Conservation (phyloP, 495 filamentous ascomycete genomes). For the Trichoderma erinaceum region DNA sequence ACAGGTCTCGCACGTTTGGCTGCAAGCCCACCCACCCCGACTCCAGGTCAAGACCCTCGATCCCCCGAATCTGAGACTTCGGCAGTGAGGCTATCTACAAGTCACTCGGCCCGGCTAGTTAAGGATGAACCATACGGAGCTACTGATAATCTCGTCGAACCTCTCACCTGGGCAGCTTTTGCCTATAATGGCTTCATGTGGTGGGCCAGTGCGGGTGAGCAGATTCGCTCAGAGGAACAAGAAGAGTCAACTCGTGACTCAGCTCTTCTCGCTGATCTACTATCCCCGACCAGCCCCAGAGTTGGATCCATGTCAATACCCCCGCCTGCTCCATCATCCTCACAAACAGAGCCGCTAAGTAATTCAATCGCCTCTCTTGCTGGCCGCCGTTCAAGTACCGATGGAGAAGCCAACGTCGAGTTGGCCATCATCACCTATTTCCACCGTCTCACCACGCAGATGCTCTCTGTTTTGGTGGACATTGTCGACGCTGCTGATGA, state of each 20-base stretch:
- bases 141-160: slow-evolving; percentile 58
- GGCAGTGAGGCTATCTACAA: slow-evolving; percentile 21
- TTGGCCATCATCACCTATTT: slow-evolving; percentile 87
- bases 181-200: slow-evolving; percentile 93
- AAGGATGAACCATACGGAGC: slow-evolving; percentile 35
- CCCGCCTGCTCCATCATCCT: slow-evolving; percentile 27
- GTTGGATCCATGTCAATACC: slow-evolving; percentile 23
- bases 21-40: slow-evolving; percentile 19
- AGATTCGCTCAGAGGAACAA: slow-evolving; percentile 49
- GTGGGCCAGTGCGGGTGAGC: slow-evolving; percentile 96
- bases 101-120: slow-evolving; percentile 24
- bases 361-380: slow-evolving; percentile 37
- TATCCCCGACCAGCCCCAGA: slow-evolving; percentile 21
- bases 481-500: slow-evolving; percentile 56
- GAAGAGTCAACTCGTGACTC: slow-evolving; percentile 44
- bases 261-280: slow-evolving; percentile 40
- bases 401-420: slow-evolving; percentile 43
- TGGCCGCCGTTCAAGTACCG: slow-evolving; percentile 24
- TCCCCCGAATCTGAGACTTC: slow-evolving; percentile 22
- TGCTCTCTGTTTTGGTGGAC: slow-evolving; percentile 64
- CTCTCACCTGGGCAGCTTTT: slow-evolving; percentile 79
- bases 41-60: not conserved
- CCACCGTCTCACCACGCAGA: slow-evolving; percentile 70
- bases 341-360: slow-evolving; percentile 18
- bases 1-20: slow-evolving; percentile 55